Evolutionary conservation across 768 basidiomycete species (phyloP).

Genomic region (Collybia nuda): DNA sequence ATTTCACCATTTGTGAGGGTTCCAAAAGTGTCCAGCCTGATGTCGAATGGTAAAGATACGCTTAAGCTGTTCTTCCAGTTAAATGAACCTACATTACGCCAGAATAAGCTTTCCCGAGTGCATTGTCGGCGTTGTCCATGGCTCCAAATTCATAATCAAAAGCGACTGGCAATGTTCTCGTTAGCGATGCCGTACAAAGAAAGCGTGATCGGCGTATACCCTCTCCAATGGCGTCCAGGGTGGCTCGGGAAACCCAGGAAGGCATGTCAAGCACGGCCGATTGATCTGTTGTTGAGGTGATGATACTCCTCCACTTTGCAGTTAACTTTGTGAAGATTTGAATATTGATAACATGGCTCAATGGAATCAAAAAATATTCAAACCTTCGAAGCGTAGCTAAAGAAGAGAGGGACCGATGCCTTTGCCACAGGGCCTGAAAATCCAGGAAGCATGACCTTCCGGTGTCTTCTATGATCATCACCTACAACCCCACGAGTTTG

Average conservation of each 20-base stretch:
- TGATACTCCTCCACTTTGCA: constrained; percentile 38
- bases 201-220: constrained; percentile 24
- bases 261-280: constrained; percentile 33
- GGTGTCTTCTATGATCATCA: constrained; percentile 44
- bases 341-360: constrained; percentile 4
- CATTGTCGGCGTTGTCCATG: constrained; percentile 33
- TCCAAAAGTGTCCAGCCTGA: constrained; percentile 30
- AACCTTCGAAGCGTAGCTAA: constrained; percentile 31
- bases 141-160: constrained; percentile 50
- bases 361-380: not conserved
- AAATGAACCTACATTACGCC: constrained; percentile 31
- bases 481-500: no score
- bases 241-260: constrained; percentile 41
- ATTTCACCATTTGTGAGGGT: constrained; percentile 27
- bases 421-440: constrained; percentile 46
- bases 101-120: constrained; percentile 33
- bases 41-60: not conserved
- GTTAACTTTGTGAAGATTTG: constrained; percentile 24
- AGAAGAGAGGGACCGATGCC: constrained; percentile 40
- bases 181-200: no score
- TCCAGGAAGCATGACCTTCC: constrained; percentile 45
- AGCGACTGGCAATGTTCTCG: constrained; percentile 29
- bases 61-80: not conserved
- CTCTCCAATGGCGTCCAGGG: constrained; percentile 51
- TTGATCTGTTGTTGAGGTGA: constrained; percentile 24